These are phyloP conservation scores for Epichloe hybrida DNA, from an alignment of 2,329 filamentous ascomycete species.

Conservation along the genomic window DNA sequence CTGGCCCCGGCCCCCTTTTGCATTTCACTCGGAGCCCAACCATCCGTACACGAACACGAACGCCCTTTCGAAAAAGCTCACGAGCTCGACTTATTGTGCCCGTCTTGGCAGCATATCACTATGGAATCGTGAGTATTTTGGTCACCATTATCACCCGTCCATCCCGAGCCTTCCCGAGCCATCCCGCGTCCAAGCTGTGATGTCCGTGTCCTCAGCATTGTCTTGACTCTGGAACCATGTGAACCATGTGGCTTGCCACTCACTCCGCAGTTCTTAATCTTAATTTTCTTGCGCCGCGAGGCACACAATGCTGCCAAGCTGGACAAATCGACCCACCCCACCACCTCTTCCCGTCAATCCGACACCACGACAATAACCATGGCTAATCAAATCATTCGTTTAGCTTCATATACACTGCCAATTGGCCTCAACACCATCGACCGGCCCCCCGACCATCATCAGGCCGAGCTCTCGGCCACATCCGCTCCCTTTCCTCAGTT, in stretches of 20 bases:
- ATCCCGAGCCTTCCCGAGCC: neutral
- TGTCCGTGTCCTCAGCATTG: neutral
- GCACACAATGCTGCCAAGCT: too few relatives aligned
- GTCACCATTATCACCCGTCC: neutral
- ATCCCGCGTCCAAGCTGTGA: neutral
- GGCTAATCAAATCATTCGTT: conserved; percentile 10
- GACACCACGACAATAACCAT: conserved; percentile 2
- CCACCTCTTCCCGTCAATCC: too few relatives aligned
- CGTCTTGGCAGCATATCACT: neutral
- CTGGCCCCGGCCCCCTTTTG: neutral
- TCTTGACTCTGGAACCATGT: neutral
- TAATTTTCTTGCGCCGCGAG: too few relatives aligned
- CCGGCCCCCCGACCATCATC: conserved; percentile 13
- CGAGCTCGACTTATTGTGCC: neutral
- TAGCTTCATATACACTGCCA: conserved; percentile 41
- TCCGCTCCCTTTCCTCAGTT: conserved; percentile 40
- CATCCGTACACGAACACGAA: neutral
- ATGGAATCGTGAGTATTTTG: conserved; percentile 1
- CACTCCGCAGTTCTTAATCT: neutral
- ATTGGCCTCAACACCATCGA: conserved; percentile 34
- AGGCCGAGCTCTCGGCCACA: conserved; percentile 28
- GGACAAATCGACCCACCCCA: neutral
- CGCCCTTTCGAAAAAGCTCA: neutral
- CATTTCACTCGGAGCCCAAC: neutral
- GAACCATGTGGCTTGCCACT: too few relatives aligned